Evolutionary conservation across 768 basidiomycete species (phyloP), one percentile per base, ranked within the genome.

Genomic region (Tephrocybe sp.): DNA sequence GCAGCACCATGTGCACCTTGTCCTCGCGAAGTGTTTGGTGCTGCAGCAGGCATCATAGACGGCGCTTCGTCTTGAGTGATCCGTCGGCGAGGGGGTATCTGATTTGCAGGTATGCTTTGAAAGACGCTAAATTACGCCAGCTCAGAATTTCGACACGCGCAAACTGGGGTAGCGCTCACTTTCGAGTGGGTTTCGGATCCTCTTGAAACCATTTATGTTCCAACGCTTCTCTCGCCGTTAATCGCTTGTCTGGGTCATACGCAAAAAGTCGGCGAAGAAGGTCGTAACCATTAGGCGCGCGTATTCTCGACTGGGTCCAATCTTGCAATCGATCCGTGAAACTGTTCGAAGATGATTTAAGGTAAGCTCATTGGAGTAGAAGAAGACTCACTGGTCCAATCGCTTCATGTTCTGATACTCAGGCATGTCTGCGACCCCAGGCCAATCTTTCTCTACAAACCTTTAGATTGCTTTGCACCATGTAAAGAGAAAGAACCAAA

Each of bases 31-130:
- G 70, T 68, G 53, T 71, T 72, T 49, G 70, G 72, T 7, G 77
- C 67, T 16, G 82, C 80, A 16, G 81, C 65, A 20, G 85, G 85
- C 71, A 91, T 82, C 89, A 91, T 90, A 0, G 87, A 89, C 0
- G 89, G 88, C 5, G 88, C 90, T 34, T 98, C 94, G 63, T 98
- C 96, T 61, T 92, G 88, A 1, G 93, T 89, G 45, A 98, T 95
- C 36, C 93, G 82, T 26, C 94, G 76, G 35, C 85, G 84, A 0
- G 95, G 95, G 31, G 94, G 95, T 11, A 85, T 76, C 56, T 91
- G 87, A 45, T 80, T 76, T 1, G 79, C 61, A 0, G 76, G 73
- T 16, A 87, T 75, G 3, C 78, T 73, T 35, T 85, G 78, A 66
- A 96, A 95, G 0, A 88, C 91, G 61, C 90, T 95, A 54, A 34